Conservation (phyloP, 352 stramenopile species). For the Phytophthora uliginosa region DNA sequence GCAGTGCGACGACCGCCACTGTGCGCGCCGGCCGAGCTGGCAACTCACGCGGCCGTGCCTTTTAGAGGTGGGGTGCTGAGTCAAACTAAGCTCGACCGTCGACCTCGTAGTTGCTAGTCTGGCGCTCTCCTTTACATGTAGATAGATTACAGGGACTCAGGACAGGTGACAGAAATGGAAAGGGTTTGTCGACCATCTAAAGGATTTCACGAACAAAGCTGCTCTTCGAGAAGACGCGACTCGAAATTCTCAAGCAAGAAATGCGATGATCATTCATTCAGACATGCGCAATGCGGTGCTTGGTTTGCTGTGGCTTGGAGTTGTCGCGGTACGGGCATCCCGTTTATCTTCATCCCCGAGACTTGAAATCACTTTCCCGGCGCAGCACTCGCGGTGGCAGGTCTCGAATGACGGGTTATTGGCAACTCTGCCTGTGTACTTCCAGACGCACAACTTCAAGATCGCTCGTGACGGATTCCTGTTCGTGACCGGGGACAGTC, state of each 20-base stretch:
- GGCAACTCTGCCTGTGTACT: conserved; percentile 29
- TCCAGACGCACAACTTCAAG: conserved; percentile 37
- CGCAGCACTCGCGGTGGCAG: conserved; percentile 47
- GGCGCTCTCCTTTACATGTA: too few species aligned
- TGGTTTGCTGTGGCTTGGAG: background rate
- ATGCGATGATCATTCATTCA: too few species aligned
- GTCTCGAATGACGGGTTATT: conserved; percentile 31
- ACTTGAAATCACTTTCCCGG: conserved; percentile 43
- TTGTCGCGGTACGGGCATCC: background rate
- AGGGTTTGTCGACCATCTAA: too few species aligned
- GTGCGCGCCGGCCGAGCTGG: background rate
- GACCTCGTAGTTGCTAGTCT: background rate
- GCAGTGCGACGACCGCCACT: background rate
- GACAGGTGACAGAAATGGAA: too few species aligned
- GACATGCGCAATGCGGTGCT: conserved; percentile 16
- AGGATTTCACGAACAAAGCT: too few species aligned
- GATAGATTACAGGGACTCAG: too few species aligned
- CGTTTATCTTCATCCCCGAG: background rate
- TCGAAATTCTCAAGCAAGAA: too few species aligned
- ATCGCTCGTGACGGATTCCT: conserved; percentile 54
- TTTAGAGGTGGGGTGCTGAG: background rate
- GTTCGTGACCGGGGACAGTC: conserved; percentile 47
- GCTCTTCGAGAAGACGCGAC: too few species aligned
- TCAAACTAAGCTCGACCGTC: background rate
- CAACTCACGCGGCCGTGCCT: background rate